These are phyloP conservation scores for Amanita rubescens DNA, from an alignment of 768 basidiomycete genomes.

Conservation along the genomic window DNA sequence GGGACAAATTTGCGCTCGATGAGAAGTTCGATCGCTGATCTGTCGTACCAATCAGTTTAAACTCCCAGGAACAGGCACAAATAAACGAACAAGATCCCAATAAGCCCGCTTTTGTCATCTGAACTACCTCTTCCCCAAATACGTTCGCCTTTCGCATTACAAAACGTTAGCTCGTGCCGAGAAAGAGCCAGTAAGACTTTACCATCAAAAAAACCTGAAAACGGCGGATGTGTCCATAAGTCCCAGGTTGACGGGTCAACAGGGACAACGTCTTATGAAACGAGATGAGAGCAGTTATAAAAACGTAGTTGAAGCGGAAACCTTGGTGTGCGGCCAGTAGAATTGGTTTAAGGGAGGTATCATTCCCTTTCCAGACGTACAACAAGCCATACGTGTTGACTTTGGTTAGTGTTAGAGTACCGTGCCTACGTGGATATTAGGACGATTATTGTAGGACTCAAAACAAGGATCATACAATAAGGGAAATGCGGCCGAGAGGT, in stretches of 20 bases:
- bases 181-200: neutral
- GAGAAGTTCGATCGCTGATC: slow-evolving; percentile 12
- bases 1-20: slow-evolving; percentile 50
- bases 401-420: slow-evolving; percentile 51
- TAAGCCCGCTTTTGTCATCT: slow-evolving; percentile 37
- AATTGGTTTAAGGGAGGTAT: slow-evolving; percentile 57
- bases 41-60: neutral
- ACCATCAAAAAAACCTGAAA: slow-evolving; percentile 52
- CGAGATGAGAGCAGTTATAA: slow-evolving; percentile 1
- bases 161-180: neutral
- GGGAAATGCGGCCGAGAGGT: slow-evolving; percentile 47
- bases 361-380: slow-evolving; percentile 64
- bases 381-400: slow-evolving; percentile 76
- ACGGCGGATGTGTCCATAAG: slow-evolving; percentile 51
- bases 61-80: neutral
- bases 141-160: slow-evolving; percentile 19
- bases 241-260: slow-evolving; percentile 42
- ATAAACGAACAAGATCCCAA: slow-evolving; percentile 21
- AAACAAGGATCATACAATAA: slow-evolving; percentile 41
- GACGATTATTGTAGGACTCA: neutral
- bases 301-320: slow-evolving; percentile 11
- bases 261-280: slow-evolving; percentile 48
- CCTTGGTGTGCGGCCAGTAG: slow-evolving; percentile 67
- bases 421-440: slow-evolving; percentile 34
- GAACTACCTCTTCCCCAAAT: slow-evolving; percentile 45